phyloP scores from a whole-genome alignment of 2,329 filamentous ascomycete genomes.

The Fusarium dimerum region DNA sequence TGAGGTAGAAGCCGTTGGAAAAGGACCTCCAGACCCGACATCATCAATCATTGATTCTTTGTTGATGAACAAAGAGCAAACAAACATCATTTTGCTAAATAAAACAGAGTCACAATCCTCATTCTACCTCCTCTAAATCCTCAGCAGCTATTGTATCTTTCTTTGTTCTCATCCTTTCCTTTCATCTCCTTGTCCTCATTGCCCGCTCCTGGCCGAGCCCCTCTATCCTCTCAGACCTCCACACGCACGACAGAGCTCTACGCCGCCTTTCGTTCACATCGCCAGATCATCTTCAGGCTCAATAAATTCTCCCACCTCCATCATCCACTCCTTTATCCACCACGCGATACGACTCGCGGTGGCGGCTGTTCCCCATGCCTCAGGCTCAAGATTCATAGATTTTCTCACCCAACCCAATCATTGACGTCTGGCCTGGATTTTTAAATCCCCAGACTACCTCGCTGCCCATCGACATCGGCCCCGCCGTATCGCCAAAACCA shows the following conservation, averaged over 20 bases:
- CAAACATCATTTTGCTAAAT: slow-evolving; percentile 7
- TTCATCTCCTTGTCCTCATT: slow-evolving; percentile 10
- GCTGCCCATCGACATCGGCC: slow-evolving; percentile 20
- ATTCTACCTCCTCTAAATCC: not conserved
- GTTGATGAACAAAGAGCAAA: slow-evolving; percentile 17
- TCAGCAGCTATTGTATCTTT: not conserved
- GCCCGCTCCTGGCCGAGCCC: slow-evolving; percentile 19
- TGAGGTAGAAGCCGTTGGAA: slow-evolving; percentile 30
- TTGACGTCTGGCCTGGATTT: slow-evolving; percentile 28
- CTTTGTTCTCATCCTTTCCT: slow-evolving; percentile 8
- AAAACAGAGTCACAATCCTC: not conserved
- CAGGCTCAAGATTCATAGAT: slow-evolving; percentile 35
- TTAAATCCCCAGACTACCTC: slow-evolving; percentile 23
- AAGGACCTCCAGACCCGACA: slow-evolving; percentile 20
- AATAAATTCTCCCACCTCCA: slow-evolving; percentile 12
- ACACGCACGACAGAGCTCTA: slow-evolving; percentile 19
- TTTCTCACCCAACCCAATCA: slow-evolving; percentile 22
- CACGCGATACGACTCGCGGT: slow-evolving; percentile 15
- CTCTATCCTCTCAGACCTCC: slow-evolving; percentile 5
- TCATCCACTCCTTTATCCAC: slow-evolving; percentile 7
- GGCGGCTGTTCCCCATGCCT: slow-evolving; percentile 33
- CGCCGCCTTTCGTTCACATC: slow-evolving; percentile 21
- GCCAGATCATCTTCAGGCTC: slow-evolving; percentile 14
- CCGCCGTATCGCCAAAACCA: slow-evolving; percentile 22
- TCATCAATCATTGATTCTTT: slow-evolving; percentile 21